Evolutionary conservation across 805 yeast genomes (phyloP), one percentile per base, ranked within the genome.

Genomic region (Vanderwaltozyma tropicalis): DNA sequence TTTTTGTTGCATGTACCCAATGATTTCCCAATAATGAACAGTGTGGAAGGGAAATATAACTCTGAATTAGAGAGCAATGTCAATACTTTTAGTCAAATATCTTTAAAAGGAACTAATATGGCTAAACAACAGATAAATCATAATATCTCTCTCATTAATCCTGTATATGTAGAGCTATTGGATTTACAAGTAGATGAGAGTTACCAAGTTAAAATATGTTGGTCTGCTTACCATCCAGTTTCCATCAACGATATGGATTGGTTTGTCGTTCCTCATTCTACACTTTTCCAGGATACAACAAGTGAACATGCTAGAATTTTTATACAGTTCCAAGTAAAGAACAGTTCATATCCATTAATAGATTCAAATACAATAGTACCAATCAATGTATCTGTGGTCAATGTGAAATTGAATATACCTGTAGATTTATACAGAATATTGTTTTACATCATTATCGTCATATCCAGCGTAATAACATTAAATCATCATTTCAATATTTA

Each of bases 141-240:
- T 12, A 34, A 29, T 29, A 34, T 22, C 5, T 13, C 34, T 24
- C 17, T 17, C 7, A 3, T 12, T 12, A 10, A 27, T 9, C n/a
- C 40, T 4, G 32, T 34, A 5, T 41, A 32, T 29, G 26, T 52
- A 5, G 52, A 50, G 38, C 16, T 53, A 17, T 29, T 34, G 16
- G 41, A 37, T 18, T 28, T 50, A 14, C 40, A 41, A 15, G 25
- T 32, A 15, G 47, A 41, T 14, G 51, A 48, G 14, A 37, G 42
- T 13, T 53, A 52, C 33, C 45, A 41, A 34, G 42, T 52, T 13
- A 56, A 54, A 38, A 31, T 54, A 8, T 56, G 59, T 33, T 57
- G 62, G 62, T 49, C 55, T 6, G 61, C 60, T 1, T 37, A 51
- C 12, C 44, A 53, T 34, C 60, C 61, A 8, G 44, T 54, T 10